Conservation (phyloP, 495 filamentous ascomycete genomes). For the Tuber brumale region DNA sequence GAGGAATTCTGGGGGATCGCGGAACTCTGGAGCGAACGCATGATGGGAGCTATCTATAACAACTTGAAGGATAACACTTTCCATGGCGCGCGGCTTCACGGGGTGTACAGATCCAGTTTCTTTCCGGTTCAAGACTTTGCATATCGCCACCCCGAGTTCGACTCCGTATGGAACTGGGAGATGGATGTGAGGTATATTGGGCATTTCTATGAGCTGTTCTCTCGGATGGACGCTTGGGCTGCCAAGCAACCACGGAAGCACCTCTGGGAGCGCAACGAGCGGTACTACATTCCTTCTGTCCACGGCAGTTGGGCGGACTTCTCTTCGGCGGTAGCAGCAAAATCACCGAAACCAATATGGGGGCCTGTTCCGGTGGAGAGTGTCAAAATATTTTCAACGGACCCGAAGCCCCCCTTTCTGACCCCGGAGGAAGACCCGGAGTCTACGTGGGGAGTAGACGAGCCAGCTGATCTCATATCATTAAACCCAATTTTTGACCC, state of each 20-base stretch:
- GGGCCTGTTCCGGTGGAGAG: constrained; percentile 66
- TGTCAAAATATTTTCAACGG: constrained; percentile 58
- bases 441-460: constrained; percentile 81
- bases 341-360: constrained; percentile 61
- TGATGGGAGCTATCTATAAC: constrained; percentile 84
- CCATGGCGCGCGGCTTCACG: constrained; percentile 66
- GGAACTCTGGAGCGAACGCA: constrained; percentile 82
- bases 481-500: constrained; percentile 94
- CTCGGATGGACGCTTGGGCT: constrained; percentile 66
- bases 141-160: constrained; percentile 83
- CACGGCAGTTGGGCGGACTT: constrained; percentile 93
- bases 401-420: constrained; percentile 64
- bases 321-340: constrained; percentile 69
- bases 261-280: constrained; percentile 84
- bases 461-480: constrained; percentile 88
- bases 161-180: constrained; percentile 98
- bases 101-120: constrained; percentile 81
- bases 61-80: constrained; percentile 57
- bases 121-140: constrained; percentile 95
- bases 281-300: constrained; percentile 83
- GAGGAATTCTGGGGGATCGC: constrained; percentile 82
- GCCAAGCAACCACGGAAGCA: constrained; percentile 78
- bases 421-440: constrained; percentile 68
- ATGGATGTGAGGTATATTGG: constrained; percentile 95
- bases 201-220: constrained; percentile 89